Conservation (phyloP, 306 rosid species). For the Cucumis hystrix region DNA sequence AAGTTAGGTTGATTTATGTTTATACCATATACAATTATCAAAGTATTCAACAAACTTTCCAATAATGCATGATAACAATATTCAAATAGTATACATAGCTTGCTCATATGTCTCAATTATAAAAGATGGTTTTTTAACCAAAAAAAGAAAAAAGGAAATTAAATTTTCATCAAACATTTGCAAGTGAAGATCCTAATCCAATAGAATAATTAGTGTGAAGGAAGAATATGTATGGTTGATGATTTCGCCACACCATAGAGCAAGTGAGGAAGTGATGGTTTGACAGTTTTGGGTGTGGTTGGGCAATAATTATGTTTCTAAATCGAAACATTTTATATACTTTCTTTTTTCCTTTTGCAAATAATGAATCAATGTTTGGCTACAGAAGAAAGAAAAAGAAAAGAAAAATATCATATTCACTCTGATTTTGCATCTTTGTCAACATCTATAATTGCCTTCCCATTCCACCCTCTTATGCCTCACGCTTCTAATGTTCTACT, state of each 20-base stretch:
- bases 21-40: no score
- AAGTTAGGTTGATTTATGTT: no score
- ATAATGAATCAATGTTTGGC: not conserved
- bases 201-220: not conserved
- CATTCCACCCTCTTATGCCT: not conserved
- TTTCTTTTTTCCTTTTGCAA: not conserved
- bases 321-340: not conserved
- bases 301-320: not conserved
- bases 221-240: not conserved
- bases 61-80: not conserved
- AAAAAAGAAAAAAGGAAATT: not conserved
- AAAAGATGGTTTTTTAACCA: no score
- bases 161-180: not conserved
- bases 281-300: not conserved
- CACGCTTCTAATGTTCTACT: not conserved
- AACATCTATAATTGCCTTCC: not conserved
- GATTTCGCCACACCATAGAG: not conserved
- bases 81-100: no score
- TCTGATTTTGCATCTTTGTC: not conserved
- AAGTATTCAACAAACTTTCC: not conserved
- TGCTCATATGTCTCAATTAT: not conserved
- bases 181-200: not conserved
- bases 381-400: not conserved
- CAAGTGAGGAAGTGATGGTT: not conserved
- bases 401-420: not conserved